Evolutionary conservation across 2,329 filamentous ascomycete species (phyloP), one percentile per base, ranked within the genome.

Genomic region (Alternaria sp.): DNA sequence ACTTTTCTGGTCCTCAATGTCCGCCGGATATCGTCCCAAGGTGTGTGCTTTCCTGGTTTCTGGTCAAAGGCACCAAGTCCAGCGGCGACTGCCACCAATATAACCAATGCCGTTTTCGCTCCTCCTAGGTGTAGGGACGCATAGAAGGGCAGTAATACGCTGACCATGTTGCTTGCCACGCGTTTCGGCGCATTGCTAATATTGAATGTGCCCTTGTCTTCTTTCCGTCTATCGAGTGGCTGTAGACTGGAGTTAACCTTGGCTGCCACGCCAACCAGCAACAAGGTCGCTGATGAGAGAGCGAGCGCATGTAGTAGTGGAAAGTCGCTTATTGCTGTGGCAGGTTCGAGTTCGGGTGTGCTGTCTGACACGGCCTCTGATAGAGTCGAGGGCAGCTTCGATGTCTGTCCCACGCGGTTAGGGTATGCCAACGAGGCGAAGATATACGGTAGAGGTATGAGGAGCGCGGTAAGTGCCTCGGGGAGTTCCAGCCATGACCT

Each of bases 61-160:
- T 70, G 71, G 34, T 75, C 72, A 11, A 75, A 61, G 27, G 67
- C 64, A 20, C 74, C 76, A 22, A 87, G 59, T 8, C 82, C 83
- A 14, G 83, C 81, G 8, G 83, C 80, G 3, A 81, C 65, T 8
- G 82, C 80, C 34, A 82, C 73, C 44, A 87, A 74, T 28, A 88
- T 64, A 2, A 83, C 64, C n/a, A 87, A 74, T 11, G 84, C 84
- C n/a, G 84, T 83, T 54, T 84, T 78, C 58, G 83, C 80, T 12
- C 84, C 85, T 9, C 86, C 86, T 12, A 88, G 72, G 58, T 86
- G 82, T 63, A 86, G 79, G 0, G 84, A 74, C 9, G 86, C 84
- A 69, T 86, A 88, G 67, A 87, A 85, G 1, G 87, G 87, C 30
- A 89, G 68, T 3, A 80, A 74, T 22, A 85, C 70, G 18, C 82